Evolutionary conservation across 164 flowering plant genomes (phyloP).

Genomic region (Malania oleifera): DNA sequence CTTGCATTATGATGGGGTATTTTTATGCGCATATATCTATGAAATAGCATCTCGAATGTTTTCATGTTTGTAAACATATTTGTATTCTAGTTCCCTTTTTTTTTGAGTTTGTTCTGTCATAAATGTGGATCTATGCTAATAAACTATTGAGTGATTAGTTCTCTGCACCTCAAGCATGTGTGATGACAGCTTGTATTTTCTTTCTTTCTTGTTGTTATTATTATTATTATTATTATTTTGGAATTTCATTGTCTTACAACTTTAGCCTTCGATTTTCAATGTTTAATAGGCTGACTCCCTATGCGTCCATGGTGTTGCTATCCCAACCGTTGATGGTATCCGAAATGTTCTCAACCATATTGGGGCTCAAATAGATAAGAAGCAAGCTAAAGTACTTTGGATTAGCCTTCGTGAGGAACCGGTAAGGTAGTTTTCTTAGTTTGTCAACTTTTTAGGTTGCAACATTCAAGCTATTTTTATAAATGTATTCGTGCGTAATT

Average conservation of each 20-base stretch:
- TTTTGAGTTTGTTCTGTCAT: background rate
- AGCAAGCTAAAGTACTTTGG: constrained; percentile 66
- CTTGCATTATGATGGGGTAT: too few relatives aligned
- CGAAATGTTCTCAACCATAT: constrained; percentile 79
- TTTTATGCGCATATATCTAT: too few relatives aligned
- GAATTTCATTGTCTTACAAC: background rate
- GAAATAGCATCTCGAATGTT: too few relatives aligned
- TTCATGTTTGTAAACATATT: too few relatives aligned
- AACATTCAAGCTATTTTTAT: background rate
- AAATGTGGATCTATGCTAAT: background rate
- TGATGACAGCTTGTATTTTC: background rate
- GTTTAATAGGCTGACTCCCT: constrained; percentile 57
- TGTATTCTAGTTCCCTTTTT: background rate
- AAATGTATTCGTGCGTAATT: background rate
- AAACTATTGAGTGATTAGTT: background rate
- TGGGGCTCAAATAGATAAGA: constrained; percentile 62
- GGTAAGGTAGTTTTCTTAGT: constrained; percentile 30
- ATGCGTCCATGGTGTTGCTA: constrained; percentile 93
- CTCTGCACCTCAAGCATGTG: background rate
- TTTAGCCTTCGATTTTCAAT: constrained; percentile 3
- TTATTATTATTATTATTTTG: too few relatives aligned
- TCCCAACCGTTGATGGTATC: constrained; percentile 79
- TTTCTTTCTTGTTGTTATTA: too few relatives aligned
- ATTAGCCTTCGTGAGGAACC: constrained; percentile 93
- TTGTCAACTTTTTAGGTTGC: background rate